phyloP scores from a whole-genome alignment of 331 rosid genomes.

The Prunus yedoensis region DNA sequence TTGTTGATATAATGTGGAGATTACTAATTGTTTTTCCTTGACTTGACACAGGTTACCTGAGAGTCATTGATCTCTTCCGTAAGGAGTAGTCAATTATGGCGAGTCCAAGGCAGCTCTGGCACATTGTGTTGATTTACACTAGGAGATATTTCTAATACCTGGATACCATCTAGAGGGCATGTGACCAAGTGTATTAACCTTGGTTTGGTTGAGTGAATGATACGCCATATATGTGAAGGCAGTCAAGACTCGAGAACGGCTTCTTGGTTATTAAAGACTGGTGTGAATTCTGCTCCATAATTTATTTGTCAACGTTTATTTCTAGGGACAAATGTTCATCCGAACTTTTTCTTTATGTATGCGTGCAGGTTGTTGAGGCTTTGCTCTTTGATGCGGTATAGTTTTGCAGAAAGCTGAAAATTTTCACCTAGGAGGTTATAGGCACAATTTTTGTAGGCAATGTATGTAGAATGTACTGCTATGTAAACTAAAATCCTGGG shows the following conservation, averaged over 20 bases:
- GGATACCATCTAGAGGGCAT: not conserved
- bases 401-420: not conserved
- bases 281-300: not conserved
- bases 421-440: not conserved
- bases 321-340: not conserved
- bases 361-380: slow-evolving; percentile 5
- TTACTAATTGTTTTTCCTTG: slow-evolving; percentile 15
- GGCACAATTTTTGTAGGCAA: slow-evolving; percentile 27
- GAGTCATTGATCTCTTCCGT: slow-evolving; percentile 60
- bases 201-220: not conserved
- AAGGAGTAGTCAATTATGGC: slow-evolving; percentile 14
- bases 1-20: not conserved
- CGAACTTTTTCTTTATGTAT: not conserved
- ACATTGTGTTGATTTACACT: slow-evolving; percentile 8
- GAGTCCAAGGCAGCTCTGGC: not conserved
- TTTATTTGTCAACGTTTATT: not conserved
- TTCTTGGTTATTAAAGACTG: not conserved
- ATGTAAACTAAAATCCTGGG: slow-evolving; percentile 12
- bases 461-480: slow-evolving; percentile 15
- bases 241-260: not conserved
- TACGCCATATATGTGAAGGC: slow-evolving; percentile 9
- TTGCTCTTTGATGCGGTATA: slow-evolving; percentile 12
- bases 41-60: slow-evolving; percentile 76
- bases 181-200: not conserved
- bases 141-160: slow-evolving; percentile 5